A percentile compares a stretch with the other conserved stretches of the same genome.
Evolutionary conservation across 1,284 basidiomycete genomes (phyloP).

Genomic region (Cystobasidium slooffiae): DNA sequence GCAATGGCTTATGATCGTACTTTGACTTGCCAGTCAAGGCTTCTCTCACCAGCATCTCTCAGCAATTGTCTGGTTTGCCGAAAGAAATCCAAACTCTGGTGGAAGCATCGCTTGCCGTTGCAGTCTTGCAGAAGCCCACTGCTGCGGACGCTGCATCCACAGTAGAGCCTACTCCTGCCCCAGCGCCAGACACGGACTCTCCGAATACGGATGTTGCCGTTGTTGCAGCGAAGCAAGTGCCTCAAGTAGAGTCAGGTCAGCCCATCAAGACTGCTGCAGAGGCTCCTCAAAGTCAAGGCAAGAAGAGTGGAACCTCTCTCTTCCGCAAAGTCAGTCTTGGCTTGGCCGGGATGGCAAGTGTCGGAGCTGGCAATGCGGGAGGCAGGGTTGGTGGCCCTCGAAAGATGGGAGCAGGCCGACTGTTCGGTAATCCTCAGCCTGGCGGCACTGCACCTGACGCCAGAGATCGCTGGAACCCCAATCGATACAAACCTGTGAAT

Average conservation of each 20-base stretch:
- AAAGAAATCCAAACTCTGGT: conserved; percentile 29
- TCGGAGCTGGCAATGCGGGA: conserved; percentile 1
- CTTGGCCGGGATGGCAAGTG: conserved; percentile 19
- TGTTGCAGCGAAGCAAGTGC: neutral
- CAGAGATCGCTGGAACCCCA: conserved; percentile 17
- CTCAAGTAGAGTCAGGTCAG: neutral
- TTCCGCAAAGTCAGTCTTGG: conserved; percentile 37
- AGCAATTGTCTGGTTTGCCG: conserved; percentile 25
- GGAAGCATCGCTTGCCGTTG: conserved; percentile 23
- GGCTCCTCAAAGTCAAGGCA: neutral
- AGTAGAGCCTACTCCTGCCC: conserved; percentile 1
- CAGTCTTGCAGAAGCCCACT: neutral
- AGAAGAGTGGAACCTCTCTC: conserved; percentile 26
- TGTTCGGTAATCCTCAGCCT: conserved; percentile 25
- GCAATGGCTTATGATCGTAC: neutral
- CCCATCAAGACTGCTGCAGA: neutral
- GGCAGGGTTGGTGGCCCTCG: conserved; percentile 31
- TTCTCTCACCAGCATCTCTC: conserved; percentile 11
- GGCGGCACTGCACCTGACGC: neutral
- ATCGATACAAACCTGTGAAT: neutral
- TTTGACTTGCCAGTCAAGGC: conserved; percentile 18
- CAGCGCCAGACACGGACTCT: conserved; percentile 21
- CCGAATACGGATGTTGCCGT: neutral
- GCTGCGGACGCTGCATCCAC: neutral
- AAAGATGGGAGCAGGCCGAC: conserved; percentile 25